Conservation (phyloP, 2,329 filamentous ascomycete genomes). For the Stagonosporopsis cucurbitacearum region DNA sequence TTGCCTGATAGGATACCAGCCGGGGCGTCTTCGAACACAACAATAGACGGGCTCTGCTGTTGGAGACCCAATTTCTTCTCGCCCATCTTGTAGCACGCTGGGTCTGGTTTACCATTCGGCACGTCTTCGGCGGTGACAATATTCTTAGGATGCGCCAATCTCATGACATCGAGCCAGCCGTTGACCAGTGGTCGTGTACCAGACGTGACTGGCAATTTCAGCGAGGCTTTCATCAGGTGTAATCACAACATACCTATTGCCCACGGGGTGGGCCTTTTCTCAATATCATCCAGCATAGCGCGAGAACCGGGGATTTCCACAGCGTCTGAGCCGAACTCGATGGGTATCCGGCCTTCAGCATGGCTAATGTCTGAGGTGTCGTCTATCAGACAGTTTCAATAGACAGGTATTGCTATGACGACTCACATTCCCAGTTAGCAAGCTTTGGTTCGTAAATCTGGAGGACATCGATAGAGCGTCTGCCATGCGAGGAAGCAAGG, state of each 20-base stretch:
- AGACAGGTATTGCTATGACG: neutral
- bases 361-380: slow-evolving; percentile 73
- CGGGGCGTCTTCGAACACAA: slow-evolving; percentile 89
- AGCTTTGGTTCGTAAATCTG: slow-evolving; percentile 79
- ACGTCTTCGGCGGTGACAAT: slow-evolving; percentile 61
- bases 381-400: slow-evolving; percentile 9
- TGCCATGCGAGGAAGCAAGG: slow-evolving; percentile 87
- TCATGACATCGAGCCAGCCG: slow-evolving; percentile 59
- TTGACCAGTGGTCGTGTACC: slow-evolving; percentile 57
- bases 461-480: slow-evolving; percentile 86
- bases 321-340: slow-evolving; percentile 77
- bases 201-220: slow-evolving; percentile 56
- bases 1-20: slow-evolving; percentile 84
- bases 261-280: slow-evolving; percentile 72
- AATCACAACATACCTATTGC: slow-evolving; percentile 62
- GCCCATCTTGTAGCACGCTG: slow-evolving; percentile 57
- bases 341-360: slow-evolving; percentile 79
- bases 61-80: slow-evolving; percentile 49
- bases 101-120: slow-evolving; percentile 57
- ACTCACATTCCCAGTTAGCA: slow-evolving; percentile 90
- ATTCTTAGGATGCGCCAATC: slow-evolving; percentile 54
- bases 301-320: slow-evolving; percentile 86
- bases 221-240: neutral
- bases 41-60: slow-evolving; percentile 56
- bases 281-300: slow-evolving; percentile 70